These are phyloP conservation scores for Astragalus membranaceus DNA, from an alignment of 306 rosid genomes.

Conservation along the genomic window DNA sequence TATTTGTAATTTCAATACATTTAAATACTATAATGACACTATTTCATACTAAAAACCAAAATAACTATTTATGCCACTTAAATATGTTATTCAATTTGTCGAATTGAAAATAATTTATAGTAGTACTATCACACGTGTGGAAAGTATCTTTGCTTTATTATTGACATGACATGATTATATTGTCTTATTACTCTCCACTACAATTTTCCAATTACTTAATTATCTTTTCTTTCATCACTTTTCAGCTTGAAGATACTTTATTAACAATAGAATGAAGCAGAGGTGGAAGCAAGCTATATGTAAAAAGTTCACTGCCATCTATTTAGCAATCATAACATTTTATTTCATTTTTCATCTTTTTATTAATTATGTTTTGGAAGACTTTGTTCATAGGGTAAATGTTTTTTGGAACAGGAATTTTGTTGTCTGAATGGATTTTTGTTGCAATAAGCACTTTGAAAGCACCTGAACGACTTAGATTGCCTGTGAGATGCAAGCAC, in stretches of 20 bases:
- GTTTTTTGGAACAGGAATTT: neutral
- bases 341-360: neutral
- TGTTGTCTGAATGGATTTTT: neutral
- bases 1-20: too few relatives aligned
- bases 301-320: constrained; percentile 28
- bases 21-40: too few relatives aligned
- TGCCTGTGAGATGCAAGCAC: neutral
- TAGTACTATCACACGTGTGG: neutral
- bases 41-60: too few relatives aligned
- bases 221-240: constrained; percentile 22
- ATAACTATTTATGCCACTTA: too few relatives aligned
- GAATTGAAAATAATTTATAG: too few relatives aligned
- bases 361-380: neutral
- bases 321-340: constrained; percentile 18
- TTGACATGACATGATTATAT: neutral
- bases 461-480: neutral
- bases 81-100: too few relatives aligned
- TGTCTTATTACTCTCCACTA: neutral
- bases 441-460: neutral
- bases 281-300: constrained; percentile 28
- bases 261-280: constrained; percentile 18
- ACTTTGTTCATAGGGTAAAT: neutral
- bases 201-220: neutral
- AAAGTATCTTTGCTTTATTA: neutral
- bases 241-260: neutral